A percentile compares a stretch with the other conserved stretches of the same genome.
Evolutionary conservation across 179 eudicot species (phyloP).

Genomic region (Beta macrorhiza): DNA sequence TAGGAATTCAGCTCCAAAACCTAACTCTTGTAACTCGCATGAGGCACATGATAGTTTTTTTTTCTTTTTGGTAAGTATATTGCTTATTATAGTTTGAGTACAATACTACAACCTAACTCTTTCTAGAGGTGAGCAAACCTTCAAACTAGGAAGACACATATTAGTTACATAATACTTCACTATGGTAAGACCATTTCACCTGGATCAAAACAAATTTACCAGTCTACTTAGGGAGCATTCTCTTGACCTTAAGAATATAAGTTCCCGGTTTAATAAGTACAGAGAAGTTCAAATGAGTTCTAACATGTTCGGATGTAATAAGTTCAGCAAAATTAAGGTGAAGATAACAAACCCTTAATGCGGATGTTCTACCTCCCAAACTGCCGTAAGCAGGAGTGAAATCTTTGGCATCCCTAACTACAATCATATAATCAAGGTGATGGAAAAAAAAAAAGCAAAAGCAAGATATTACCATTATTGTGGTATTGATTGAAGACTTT

Average conservation of each 20-base stretch:
- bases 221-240: background rate
- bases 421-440: background rate
- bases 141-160: background rate
- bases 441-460: background rate
- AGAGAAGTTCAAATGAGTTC: too few species aligned
- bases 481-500: background rate
- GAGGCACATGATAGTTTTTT: background rate
- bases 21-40: background rate
- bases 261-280: too few species aligned
- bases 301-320: too few species aligned
- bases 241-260: too few species aligned
- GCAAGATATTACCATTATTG: background rate
- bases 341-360: background rate
- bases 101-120: too few species aligned
- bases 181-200: background rate
- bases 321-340: too few species aligned
- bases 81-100: too few species aligned
- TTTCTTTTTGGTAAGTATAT: too few species aligned
- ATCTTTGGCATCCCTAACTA: background rate
- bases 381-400: background rate
- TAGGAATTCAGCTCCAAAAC: background rate
- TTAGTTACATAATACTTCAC: too few species aligned
- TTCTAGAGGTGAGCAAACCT: too few species aligned
- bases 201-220: constrained; percentile 3
- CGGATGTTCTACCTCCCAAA: background rate